Evolutionary conservation across 768 basidiomycete species (phyloP), one percentile per base, ranked within the genome.

Genomic region (Cyclocybe cylindracea): DNA sequence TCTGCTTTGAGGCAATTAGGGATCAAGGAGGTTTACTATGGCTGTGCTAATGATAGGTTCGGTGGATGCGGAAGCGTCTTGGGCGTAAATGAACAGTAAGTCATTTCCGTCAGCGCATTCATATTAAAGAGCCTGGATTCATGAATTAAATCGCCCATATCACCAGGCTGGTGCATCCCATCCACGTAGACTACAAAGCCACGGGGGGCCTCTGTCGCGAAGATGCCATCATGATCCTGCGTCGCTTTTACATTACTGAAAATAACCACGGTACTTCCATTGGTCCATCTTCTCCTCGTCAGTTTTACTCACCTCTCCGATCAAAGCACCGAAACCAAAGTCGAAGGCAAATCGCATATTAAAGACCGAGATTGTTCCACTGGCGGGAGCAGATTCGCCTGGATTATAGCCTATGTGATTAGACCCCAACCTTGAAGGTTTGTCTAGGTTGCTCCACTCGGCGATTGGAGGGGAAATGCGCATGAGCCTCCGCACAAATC

Each of bases 61-160:
- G 96, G 97, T 7, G 97, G 97, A 3, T 96, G 94, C 68, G 96
- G 92, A 38, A 95, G 94, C 61, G 95, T 99, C 5, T 73, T 97
- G 42, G 86, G 89, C 24, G 91, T 98, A 10, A 95, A 97, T 64
- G 73, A 79, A 57, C 71, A 70, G 94, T 92, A 39, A 56, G 79
- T 73, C 24, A 24, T 24, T 11, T 36, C 32, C 39, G 19, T 53
- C 37, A 45, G 38, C 42, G 39, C 39, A 34, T 39, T 34, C 50
- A 19, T 54, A 29, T 24, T 14, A 10, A 14, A 36, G n/a, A 9
- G 44, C 39, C 18, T 33, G 39, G 19, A n/a, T 33, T 41, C 11
- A 8, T n/a, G 48, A 24, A 46, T 46, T 35, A 44, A 6, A 46
- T 44, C 14, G 37, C 29, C 31, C n/a, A 33, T n/a, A 2, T 18